A percentile compares a stretch with the other conserved stretches of the same genome.
Evolutionary conservation across 306 rosid species (phyloP).

Genomic region (Argentina anserina): DNA sequence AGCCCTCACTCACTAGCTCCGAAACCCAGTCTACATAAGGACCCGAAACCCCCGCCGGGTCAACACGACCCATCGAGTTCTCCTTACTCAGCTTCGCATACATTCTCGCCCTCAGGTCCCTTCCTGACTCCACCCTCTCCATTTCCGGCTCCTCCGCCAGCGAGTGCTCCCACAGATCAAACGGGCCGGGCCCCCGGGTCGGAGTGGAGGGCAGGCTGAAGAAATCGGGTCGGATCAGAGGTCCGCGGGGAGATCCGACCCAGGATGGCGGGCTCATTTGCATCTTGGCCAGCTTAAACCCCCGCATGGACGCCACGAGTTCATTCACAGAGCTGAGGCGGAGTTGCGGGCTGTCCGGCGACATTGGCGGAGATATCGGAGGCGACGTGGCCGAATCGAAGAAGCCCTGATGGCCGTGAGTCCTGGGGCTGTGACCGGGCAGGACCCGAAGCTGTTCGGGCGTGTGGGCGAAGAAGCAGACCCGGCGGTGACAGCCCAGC

Average conservation of each 20-base stretch:
- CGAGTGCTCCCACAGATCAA: slow-evolving; percentile 31
- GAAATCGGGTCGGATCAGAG: slow-evolving; percentile 31
- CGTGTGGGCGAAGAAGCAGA: slow-evolving; percentile 88
- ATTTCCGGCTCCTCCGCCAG: slow-evolving; percentile 51
- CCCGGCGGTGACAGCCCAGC: slow-evolving; percentile 56
- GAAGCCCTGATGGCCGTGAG: slow-evolving; percentile 13
- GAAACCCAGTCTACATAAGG: slow-evolving; percentile 74
- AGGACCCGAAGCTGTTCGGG: slow-evolving; percentile 63
- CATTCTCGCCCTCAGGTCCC: slow-evolving; percentile 57
- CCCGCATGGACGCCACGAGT: slow-evolving; percentile 43
- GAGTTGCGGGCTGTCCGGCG: slow-evolving; percentile 33
- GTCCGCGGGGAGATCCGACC: slow-evolving; percentile 29
- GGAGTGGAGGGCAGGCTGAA: slow-evolving; percentile 26
- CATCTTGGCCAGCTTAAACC: slow-evolving; percentile 33
- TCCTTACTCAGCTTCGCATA: slow-evolving; percentile 64
- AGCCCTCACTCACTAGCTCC: slow-evolving; percentile 38
- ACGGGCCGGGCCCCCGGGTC: slow-evolving; percentile 7
- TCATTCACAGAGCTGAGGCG: slow-evolving; percentile 28
- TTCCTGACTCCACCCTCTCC: slow-evolving; percentile 91
- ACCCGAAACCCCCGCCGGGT: slow-evolving; percentile 13
- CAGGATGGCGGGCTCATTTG: slow-evolving; percentile 28
- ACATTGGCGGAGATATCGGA: slow-evolving; percentile 37
- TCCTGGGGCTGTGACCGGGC: slow-evolving; percentile 31
- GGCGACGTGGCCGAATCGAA: slow-evolving; percentile 34
- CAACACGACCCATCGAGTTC: slow-evolving; percentile 40